Percentiles rank a stretch among this genome's conserved stretches.
phyloP scores from a whole-genome alignment of 73 alveolate species.

The Paramecium primaurelia region DNA sequence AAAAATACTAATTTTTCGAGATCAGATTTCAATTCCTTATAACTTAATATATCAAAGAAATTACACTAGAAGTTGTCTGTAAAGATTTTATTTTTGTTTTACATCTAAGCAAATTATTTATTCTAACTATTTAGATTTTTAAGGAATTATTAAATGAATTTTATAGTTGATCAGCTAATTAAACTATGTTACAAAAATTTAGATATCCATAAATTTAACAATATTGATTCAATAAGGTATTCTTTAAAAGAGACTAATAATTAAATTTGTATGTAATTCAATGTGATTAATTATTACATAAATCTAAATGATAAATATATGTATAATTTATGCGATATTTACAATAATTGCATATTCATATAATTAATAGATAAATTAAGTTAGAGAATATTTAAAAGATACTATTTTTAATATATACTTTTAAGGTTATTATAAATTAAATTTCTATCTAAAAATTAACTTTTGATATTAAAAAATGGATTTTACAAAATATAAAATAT shows the following conservation, averaged over 20 bases:
- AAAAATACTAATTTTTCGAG: not conserved
- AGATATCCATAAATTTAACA: not conserved
- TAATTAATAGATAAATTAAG: no score
- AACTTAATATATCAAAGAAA: not conserved
- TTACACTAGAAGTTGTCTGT: not conserved
- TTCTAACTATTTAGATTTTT: not conserved
- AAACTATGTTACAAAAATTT: not conserved
- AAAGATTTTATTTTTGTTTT: not conserved
- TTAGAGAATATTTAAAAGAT: no score
- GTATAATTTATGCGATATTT: no score
- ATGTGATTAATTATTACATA: no score
- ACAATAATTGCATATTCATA: no score
- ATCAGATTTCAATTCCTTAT: not conserved
- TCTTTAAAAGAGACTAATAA: not conserved
- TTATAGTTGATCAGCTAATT: not conserved
- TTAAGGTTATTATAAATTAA: no score
- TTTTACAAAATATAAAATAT: no score
- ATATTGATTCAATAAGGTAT: not conserved
- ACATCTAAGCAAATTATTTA: not conserved
- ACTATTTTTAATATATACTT: no score
- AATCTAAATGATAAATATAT: no score
- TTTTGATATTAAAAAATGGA: no score
- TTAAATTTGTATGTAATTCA: not conserved
- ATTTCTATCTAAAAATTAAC: no score
- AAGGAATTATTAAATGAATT: not conserved